These are phyloP conservation scores for Geotrichum histeridarum DNA, from an alignment of 1,139 yeast species.

Conservation along the genomic window DNA sequence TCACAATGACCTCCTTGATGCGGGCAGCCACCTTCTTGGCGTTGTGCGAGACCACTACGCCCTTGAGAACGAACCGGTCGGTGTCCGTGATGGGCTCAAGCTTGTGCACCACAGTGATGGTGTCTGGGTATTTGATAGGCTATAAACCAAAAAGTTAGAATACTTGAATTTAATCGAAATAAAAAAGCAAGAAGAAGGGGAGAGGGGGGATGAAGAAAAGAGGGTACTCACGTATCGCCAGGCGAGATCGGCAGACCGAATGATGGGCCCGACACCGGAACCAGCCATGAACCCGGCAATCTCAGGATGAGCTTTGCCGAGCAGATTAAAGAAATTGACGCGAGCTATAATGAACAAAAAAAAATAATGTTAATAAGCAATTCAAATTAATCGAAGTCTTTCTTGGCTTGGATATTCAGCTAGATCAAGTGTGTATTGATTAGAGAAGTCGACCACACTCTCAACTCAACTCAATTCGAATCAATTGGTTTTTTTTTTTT, in stretches of 20 bases:
- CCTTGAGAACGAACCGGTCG: conserved; percentile 33
- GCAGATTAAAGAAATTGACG: conserved; percentile 30
- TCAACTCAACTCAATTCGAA: too few species aligned
- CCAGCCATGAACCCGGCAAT: conserved; percentile 29
- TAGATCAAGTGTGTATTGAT: too few species aligned
- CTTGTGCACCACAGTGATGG: conserved; percentile 34
- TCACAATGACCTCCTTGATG: conserved; percentile 34
- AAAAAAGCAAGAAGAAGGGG: too few species aligned
- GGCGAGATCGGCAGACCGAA: conserved; percentile 33
- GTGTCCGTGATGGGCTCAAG: conserved; percentile 27
- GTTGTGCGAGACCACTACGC: conserved; percentile 37
- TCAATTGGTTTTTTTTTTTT: too few species aligned
- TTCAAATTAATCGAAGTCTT: too few species aligned
- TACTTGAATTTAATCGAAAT: neutral
- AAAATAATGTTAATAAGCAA: neutral
- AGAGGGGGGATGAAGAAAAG: too few species aligned
- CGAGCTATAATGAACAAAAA: conserved; percentile 26
- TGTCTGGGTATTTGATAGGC: conserved; percentile 35
- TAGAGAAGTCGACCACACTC: too few species aligned
- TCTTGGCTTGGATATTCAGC: too few species aligned
- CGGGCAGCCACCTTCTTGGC: conserved; percentile 37
- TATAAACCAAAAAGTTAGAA: neutral
- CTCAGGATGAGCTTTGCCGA: conserved; percentile 20
- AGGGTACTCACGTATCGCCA: conserved; percentile 31
- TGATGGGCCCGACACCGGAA: conserved; percentile 34